Conservation (phyloP, 768 basidiomycete species). For the Cystofilobasidium macerans region DNA sequence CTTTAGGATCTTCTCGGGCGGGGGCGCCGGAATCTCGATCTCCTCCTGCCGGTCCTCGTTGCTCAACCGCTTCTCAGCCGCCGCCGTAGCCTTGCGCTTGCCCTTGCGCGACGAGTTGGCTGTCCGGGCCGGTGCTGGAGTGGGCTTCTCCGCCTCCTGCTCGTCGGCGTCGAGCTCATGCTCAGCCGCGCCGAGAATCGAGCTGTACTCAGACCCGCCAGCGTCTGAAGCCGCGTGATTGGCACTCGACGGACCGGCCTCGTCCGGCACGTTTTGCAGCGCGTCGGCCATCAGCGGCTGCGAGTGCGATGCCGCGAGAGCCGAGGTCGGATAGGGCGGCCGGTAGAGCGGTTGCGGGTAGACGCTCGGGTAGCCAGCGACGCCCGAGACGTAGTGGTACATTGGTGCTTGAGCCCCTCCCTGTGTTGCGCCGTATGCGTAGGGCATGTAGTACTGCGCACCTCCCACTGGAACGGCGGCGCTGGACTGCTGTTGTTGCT, state of each 20-base stretch:
- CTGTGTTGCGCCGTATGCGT: neutral
- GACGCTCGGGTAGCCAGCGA: neutral
- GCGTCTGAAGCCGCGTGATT: neutral
- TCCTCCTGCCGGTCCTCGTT: neutral
- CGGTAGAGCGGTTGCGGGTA: neutral
- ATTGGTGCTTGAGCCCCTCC: neutral
- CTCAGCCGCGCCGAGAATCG: conserved; percentile 1
- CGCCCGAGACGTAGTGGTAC: neutral
- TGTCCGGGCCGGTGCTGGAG: neutral
- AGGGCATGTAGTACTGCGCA: neutral
- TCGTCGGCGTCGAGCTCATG: neutral
- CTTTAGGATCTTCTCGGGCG: neutral
- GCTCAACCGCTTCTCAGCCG: neutral
- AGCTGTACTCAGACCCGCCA: neutral
- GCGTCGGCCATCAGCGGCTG: neutral
- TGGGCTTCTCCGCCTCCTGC: neutral
- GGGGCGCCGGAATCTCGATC: neutral
- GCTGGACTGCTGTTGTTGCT: too few species aligned
- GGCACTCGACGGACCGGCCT: neutral
- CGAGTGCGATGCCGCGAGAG: neutral
- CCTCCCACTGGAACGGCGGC: too few species aligned
- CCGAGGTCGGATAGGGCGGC: neutral
- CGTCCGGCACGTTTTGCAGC: neutral
- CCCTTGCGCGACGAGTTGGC: neutral
- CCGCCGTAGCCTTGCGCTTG: neutral